Conservation (phyloP, 2,329 filamentous ascomycete genomes). For the Ophiocordyceps unilateralis region DNA sequence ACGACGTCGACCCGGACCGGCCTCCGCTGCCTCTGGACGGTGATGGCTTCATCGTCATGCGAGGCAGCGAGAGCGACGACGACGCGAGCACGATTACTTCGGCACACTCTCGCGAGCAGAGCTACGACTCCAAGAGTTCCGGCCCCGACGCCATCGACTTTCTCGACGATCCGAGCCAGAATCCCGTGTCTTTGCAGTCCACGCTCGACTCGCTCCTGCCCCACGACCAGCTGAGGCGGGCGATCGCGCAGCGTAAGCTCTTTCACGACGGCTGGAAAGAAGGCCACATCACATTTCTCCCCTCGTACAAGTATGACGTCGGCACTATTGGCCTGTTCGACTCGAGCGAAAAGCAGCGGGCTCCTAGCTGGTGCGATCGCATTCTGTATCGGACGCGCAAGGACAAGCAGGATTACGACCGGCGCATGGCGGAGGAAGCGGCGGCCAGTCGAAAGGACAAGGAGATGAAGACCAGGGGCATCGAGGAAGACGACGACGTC, state of each 20-base stretch:
- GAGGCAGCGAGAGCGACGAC: constrained; percentile 27
- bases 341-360: constrained; percentile 82
- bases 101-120: constrained; percentile 15
- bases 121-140: constrained; percentile 21
- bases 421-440: constrained; percentile 43
- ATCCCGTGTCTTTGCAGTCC: constrained; percentile 75
- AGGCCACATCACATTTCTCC: constrained; percentile 72
- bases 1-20: constrained; percentile 34
- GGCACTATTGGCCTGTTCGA: constrained; percentile 89
- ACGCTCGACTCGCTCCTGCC: constrained; percentile 75
- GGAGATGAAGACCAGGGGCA: constrained; percentile 67
- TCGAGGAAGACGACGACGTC: constrained; percentile 69
- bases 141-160: constrained; percentile 51
- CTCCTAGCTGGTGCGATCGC: constrained; percentile 93
- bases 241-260: constrained; percentile 58
- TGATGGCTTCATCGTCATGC: constrained; percentile 32
- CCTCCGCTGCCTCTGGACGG: constrained; percentile 22
- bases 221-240: constrained; percentile 69
- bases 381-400: constrained; percentile 69
- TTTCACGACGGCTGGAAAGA: constrained; percentile 91
- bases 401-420: constrained; percentile 50
- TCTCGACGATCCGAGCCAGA: constrained; percentile 47
- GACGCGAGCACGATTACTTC: constrained; percentile 19
- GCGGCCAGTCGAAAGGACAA: constrained; percentile 57
- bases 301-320: constrained; percentile 95